Percentiles rank a stretch among this genome's conserved stretches.
phyloP scores from a whole-genome alignment of 805 yeast genomes.

The Ogataea methanolica region DNA sequence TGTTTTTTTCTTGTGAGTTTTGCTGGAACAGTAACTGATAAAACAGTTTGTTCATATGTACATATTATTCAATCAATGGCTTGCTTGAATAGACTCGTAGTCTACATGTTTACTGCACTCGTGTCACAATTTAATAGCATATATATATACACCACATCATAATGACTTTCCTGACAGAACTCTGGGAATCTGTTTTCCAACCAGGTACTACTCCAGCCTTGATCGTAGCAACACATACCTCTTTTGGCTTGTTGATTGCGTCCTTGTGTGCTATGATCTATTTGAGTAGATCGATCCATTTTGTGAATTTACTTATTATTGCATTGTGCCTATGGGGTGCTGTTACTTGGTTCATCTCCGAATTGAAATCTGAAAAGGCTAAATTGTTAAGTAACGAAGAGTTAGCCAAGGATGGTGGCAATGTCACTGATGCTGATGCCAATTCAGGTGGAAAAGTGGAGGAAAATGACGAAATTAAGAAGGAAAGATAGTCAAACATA shows the following conservation, averaged over 20 bases:
- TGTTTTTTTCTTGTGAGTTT: no score
- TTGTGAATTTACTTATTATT: slow-evolving; percentile 41
- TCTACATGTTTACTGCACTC: not conserved
- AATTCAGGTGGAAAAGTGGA: no score
- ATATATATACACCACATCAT: not conserved
- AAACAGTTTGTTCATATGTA: no score
- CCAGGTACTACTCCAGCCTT: slow-evolving; percentile 93
- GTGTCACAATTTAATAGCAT: not conserved
- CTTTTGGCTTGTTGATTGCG: slow-evolving; percentile 62
- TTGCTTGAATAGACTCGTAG: not conserved
- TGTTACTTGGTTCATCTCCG: slow-evolving; percentile 84
- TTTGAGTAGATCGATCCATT: slow-evolving; percentile 64
- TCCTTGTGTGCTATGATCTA: slow-evolving; percentile 56
- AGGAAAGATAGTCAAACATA: no score
- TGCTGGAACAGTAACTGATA: no score
- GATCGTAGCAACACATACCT: slow-evolving; percentile 80
- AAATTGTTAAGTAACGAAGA: slow-evolving; percentile 39
- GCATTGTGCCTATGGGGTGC: slow-evolving; percentile 63
- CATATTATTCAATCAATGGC: no score
- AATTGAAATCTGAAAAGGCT: slow-evolving; percentile 45
- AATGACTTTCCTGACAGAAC: slow-evolving; percentile 50
- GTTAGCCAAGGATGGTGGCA: slow-evolving; percentile 26
- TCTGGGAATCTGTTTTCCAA: slow-evolving; percentile 87
- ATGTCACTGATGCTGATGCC: slow-evolving; percentile 12
- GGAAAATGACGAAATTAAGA: no score